These are phyloP conservation scores for Umbelopsis isabellina DNA, from an alignment of 192 early-diverging fungal genomes.

Conservation along the genomic window DNA sequence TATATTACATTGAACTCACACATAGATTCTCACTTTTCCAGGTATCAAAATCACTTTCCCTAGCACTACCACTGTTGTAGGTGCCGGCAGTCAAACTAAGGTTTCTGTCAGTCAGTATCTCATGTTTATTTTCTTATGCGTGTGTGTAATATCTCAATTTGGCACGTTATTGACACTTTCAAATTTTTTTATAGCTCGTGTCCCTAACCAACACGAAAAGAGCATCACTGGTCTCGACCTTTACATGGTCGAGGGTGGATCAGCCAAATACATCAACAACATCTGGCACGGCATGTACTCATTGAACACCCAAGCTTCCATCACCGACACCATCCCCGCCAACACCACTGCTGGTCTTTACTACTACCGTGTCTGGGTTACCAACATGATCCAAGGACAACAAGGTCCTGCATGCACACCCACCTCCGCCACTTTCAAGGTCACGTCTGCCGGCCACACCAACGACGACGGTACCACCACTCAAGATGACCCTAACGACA, in stretches of 20 bases:
- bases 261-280: slow-evolving; percentile 35
- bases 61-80: slow-evolving; percentile 16
- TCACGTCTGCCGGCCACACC: slow-evolving; percentile 28
- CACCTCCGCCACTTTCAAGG: slow-evolving; percentile 40
- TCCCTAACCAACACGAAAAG: slow-evolving; percentile 24
- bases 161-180: background rate
- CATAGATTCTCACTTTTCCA: background rate
- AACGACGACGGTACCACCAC: slow-evolving; percentile 27
- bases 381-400: slow-evolving; percentile 32
- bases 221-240: slow-evolving; percentile 38
- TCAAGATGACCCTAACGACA: slow-evolving; percentile 25
- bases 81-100: slow-evolving; percentile 26
- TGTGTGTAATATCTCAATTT: slow-evolving; percentile 5
- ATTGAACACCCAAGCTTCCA: slow-evolving; percentile 31
- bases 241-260: slow-evolving; percentile 15
- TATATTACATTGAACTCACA: background rate
- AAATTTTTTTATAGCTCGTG: slow-evolving; percentile 17
- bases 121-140: background rate
- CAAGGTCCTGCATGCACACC: slow-evolving; percentile 39
- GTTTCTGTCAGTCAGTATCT: slow-evolving; percentile 34
- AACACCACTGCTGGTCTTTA: slow-evolving; percentile 35
- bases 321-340: slow-evolving; percentile 26
- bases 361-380: slow-evolving; percentile 46
- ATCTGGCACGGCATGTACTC: slow-evolving; percentile 32
- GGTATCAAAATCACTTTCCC: slow-evolving; percentile 25